Evolutionary conservation across 257 asterid genomes (phyloP).

Genomic region (Gentiana macrophylla): DNA sequence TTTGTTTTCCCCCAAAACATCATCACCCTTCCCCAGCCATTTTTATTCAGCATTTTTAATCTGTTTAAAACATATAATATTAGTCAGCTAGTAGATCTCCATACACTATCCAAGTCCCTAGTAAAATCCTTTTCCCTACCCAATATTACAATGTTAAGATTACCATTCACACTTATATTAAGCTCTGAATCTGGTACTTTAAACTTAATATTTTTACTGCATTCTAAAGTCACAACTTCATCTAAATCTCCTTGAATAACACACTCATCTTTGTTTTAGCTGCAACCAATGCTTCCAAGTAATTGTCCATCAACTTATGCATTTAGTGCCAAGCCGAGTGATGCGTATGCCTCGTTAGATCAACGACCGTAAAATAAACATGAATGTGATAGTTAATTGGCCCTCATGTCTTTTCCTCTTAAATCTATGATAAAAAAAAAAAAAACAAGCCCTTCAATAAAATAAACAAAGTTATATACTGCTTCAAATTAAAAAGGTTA

Average conservation of each 20-base stretch:
- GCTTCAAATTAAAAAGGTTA: no score
- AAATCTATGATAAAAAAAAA: no score
- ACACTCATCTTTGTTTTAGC: conserved; percentile 28
- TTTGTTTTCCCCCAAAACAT: no score
- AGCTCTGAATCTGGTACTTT: conserved; percentile 41
- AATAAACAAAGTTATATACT: no score
- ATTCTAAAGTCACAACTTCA: conserved; percentile 53
- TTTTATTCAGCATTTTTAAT: no score
- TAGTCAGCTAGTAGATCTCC: conserved; percentile 22
- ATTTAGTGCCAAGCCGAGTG: conserved; percentile 85
- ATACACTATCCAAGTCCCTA: conserved; percentile 33
- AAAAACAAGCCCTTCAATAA: no score
- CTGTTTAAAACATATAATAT: no score
- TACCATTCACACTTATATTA: conserved; percentile 30
- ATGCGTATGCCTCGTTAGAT: conserved; percentile 66
- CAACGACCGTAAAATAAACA: conserved; percentile 16
- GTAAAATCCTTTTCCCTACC: conserved; percentile 41
- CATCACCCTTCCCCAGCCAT: no score
- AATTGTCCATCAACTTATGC: conserved; percentile 56
- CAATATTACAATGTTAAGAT: conserved; percentile 43
- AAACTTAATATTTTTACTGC: conserved; percentile 48
- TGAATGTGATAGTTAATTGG: no score
- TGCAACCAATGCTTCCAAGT: conserved; percentile 35
- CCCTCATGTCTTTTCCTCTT: no score
- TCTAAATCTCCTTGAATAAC: conserved; percentile 54